Conservation (phyloP, 1,284 basidiomycete genomes). For the Malassezia yamatoensis region DNA sequence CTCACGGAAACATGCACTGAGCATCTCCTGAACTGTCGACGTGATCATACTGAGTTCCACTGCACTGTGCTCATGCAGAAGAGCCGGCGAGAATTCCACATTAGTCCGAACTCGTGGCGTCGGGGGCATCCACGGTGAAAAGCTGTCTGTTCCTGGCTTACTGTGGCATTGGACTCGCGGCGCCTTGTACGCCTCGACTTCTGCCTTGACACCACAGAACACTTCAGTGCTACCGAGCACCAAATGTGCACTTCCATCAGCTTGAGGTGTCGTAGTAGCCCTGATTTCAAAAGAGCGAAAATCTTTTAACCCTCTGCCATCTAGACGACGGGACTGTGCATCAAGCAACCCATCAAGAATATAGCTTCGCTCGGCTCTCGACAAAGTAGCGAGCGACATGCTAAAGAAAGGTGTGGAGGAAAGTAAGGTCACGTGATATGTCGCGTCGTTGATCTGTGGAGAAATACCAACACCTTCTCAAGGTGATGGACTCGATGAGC, state of each 20-base stretch:
- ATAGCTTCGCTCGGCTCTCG: constrained; percentile 34
- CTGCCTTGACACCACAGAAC: constrained; percentile 36
- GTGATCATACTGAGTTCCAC: constrained; percentile 11
- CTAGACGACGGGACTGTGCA: constrained; percentile 28
- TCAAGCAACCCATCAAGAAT: constrained; percentile 31
- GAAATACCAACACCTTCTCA: not conserved
- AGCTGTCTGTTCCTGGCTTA: not conserved
- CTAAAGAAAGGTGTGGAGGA: not conserved
- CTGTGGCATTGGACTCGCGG: not conserved
- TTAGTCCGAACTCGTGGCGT: constrained; percentile 4
- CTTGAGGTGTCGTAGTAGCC: constrained; percentile 23
- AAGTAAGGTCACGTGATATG: constrained; percentile 4
- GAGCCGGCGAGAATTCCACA: constrained; percentile 14
- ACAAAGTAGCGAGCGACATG: constrained; percentile 32
- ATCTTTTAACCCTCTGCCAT: constrained; percentile 25
- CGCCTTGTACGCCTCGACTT: constrained; percentile 13
- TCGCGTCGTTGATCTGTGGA: constrained; percentile 6
- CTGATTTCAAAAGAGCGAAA: constrained; percentile 31
- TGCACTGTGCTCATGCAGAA: constrained; percentile 13
- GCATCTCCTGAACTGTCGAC: constrained; percentile 7
- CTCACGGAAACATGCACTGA: constrained; percentile 7
- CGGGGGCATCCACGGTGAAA: constrained; percentile 10
- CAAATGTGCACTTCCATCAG: constrained; percentile 33
- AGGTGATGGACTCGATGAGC: not conserved
- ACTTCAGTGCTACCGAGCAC: constrained; percentile 34